Conservation (phyloP, 2,329 filamentous ascomycete species). For the Botryotinia narcissicola region DNA sequence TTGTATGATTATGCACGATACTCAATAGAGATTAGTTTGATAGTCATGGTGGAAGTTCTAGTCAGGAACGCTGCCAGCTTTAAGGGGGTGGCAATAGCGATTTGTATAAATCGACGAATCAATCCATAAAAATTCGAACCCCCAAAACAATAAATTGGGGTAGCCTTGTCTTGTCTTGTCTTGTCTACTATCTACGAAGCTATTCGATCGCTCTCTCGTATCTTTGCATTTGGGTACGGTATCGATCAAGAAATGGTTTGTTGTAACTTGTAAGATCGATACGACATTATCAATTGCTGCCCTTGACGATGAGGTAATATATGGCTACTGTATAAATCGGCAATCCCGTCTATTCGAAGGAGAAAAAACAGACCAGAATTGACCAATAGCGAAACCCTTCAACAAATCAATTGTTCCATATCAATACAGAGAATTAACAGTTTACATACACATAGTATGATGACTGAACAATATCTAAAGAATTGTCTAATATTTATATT, state of each 20-base stretch:
- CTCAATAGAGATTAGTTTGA: background rate
- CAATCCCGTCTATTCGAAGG: background rate
- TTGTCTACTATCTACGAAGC: background rate
- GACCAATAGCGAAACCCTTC: too few species aligned
- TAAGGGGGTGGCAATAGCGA: slow-evolving; percentile 8
- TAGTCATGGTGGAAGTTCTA: background rate
- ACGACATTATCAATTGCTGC: slow-evolving; percentile 7
- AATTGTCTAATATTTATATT: too few species aligned
- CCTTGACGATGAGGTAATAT: slow-evolving; percentile 14
- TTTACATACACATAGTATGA: too few species aligned
- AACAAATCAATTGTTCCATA: too few species aligned
- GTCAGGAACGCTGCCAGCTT: slow-evolving; percentile 15
- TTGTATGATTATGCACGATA: slow-evolving; percentile 13
- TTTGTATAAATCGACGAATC: background rate
- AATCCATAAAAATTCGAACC: background rate
- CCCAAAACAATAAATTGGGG: background rate
- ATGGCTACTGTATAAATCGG: background rate
- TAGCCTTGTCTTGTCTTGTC: slow-evolving; percentile 3
- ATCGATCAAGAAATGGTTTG: background rate
- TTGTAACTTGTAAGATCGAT: background rate
- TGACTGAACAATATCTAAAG: too few species aligned
- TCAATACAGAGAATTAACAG: too few species aligned
- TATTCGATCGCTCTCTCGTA: slow-evolving; percentile 9
- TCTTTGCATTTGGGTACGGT: background rate
- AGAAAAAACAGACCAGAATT: too few species aligned